A percentile compares a stretch with the other conserved stretches of the same genome.
These are phyloP conservation scores for Thermothielavioides terrestris DNA, from an alignment of 495 filamentous ascomycete genomes.

Conservation along the genomic window DNA sequence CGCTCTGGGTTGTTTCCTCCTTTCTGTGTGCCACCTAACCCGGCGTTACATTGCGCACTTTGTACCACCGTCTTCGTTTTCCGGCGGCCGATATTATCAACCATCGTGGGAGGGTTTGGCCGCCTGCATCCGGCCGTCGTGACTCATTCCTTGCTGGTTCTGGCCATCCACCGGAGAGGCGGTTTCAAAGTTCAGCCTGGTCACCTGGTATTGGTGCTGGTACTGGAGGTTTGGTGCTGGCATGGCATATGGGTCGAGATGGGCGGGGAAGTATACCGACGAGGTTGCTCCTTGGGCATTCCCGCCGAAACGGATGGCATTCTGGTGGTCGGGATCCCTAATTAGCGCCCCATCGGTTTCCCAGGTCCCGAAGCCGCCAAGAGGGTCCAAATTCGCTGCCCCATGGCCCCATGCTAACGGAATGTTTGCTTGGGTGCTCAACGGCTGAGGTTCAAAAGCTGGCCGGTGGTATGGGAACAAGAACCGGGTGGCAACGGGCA, in stretches of 20 bases:
- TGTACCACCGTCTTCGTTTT: too few relatives aligned
- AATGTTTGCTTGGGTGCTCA: neutral
- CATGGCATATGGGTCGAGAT: neutral
- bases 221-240: neutral
- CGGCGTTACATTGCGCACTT: too few relatives aligned
- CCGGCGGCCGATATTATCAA: too few relatives aligned
- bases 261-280: neutral
- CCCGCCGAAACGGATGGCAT: neutral
- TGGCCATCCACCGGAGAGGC: neutral
- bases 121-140: neutral
- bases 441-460: neutral
- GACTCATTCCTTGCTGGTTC: neutral
- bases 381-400: neutral
- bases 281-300: neutral
- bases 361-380: neutral
- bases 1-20: too few relatives aligned
- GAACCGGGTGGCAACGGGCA: too few relatives aligned
- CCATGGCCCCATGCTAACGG: neutral
- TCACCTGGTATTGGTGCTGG: too few relatives aligned
- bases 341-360: neutral
- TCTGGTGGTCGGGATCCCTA: neutral
- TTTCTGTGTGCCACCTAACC: too few relatives aligned
- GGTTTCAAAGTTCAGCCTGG: neutral
- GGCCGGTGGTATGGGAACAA: neutral
- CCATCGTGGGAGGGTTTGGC: neutral